phyloP scores from a whole-genome alignment of 768 basidiomycete genomes.

The Rickenella mellea region DNA sequence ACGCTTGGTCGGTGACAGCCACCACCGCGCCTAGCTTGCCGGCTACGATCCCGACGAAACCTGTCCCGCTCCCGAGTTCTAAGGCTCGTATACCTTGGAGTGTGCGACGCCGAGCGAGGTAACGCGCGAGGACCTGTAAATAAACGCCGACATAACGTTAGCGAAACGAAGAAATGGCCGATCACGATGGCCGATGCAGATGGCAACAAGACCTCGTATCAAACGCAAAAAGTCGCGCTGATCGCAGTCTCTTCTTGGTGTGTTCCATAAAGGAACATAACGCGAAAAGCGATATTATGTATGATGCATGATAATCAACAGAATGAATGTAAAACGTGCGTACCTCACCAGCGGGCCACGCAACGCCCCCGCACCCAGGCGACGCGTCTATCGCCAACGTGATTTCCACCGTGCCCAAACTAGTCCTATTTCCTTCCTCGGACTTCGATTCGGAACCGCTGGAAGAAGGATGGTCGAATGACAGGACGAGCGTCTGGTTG shows the following conservation, averaged over 20 bases:
- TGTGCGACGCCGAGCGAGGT: constrained; percentile 51
- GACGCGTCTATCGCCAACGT: constrained; percentile 63
- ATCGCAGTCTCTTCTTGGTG: too few species aligned
- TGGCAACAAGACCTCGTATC: too few species aligned
- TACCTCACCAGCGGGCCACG: constrained; percentile 91
- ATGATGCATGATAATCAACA: too few species aligned
- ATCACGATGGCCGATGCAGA: too few species aligned
- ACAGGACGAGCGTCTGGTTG: constrained; percentile 37
- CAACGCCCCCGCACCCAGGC: constrained; percentile 86
- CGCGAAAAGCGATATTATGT: too few species aligned
- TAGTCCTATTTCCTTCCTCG: constrained; percentile 4
- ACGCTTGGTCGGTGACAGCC: constrained; percentile 89
- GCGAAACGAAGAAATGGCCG: too few species aligned
- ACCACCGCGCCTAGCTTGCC: constrained; percentile 59
- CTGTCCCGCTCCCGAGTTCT: constrained; percentile 88
- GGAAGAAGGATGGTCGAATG: constrained; percentile 18
- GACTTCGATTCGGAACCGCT: constrained; percentile 5
- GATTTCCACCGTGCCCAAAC: constrained; percentile 26
- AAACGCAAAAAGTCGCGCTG: too few species aligned
- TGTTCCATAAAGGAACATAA: too few species aligned
- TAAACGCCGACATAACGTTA: neutral
- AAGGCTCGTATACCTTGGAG: constrained; percentile 52
- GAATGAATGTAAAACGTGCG: constrained; percentile 8
- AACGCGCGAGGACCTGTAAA: constrained; percentile 64
- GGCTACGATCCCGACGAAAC: constrained; percentile 82